A percentile compares a stretch with the other conserved stretches of the same genome.
phyloP scores from a whole-genome alignment of 441 rosid genomes.

The Gossypium lobatum region DNA sequence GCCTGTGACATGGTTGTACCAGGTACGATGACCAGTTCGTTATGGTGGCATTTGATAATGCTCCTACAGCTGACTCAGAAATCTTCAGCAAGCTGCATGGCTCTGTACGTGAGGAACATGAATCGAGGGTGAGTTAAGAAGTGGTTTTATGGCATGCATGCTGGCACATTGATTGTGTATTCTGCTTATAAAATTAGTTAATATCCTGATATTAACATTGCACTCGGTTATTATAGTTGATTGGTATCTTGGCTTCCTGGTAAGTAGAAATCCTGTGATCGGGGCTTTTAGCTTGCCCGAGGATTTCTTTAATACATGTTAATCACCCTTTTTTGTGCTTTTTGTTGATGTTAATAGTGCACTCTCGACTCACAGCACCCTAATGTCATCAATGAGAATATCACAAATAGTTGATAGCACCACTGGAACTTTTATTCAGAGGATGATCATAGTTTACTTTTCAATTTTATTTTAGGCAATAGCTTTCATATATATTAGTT shows the following conservation, averaged over 20 bases:
- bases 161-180: background rate
- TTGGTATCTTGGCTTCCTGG: background rate
- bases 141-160: slow-evolving; percentile 2
- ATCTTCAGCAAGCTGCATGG: slow-evolving; percentile 57
- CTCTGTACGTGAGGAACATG: slow-evolving; percentile 68
- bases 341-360: background rate
- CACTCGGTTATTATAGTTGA: background rate
- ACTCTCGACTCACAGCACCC: background rate
- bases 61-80: slow-evolving; percentile 89
- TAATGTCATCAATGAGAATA: background rate
- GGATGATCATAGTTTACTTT: background rate
- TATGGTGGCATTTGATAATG: slow-evolving; percentile 66
- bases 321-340: no score
- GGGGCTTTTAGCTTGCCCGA: background rate
- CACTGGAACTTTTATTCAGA: background rate
- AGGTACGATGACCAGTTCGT: slow-evolving; percentile 85
- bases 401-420: background rate
- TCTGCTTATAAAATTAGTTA: background rate
- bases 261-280: background rate
- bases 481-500: background rate
- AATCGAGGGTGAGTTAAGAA: slow-evolving; percentile 59
- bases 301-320: background rate
- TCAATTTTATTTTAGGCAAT: background rate
- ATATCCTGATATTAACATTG: background rate
- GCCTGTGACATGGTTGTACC: slow-evolving; percentile 20